phyloP scores from a whole-genome alignment of 2,329 filamentous ascomycete genomes.

The Talaromyces sp. region DNA sequence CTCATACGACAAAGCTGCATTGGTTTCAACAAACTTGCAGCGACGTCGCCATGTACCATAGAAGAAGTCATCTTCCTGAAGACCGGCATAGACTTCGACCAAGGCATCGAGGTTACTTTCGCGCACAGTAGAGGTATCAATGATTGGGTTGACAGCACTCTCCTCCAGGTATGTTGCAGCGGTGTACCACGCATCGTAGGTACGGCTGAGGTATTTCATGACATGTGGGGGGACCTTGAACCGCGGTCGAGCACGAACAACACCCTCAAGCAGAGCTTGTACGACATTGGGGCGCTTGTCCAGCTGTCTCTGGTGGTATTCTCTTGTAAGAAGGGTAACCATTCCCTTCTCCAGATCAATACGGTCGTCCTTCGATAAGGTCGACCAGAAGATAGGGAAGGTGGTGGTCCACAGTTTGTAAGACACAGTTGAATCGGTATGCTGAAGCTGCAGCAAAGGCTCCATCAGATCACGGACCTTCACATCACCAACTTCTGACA shows the following conservation, averaged over 20 bases:
- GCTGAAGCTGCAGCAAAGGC: constrained; percentile 87
- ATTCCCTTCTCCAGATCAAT: constrained; percentile 88
- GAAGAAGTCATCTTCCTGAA: constrained; percentile 96
- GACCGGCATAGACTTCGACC: constrained; percentile 84
- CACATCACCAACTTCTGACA: constrained; percentile 79
- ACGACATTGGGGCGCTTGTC: constrained; percentile 96
- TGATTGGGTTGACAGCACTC: constrained; percentile 77
- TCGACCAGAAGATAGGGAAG: constrained; percentile 94
- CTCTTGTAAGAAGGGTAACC: constrained; percentile 87
- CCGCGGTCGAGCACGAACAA: constrained; percentile 78
- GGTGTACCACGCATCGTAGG: constrained; percentile 98
- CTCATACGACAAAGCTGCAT: constrained; percentile 94
- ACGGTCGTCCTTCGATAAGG: constrained; percentile 82
- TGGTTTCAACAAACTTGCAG: constrained; percentile 96
- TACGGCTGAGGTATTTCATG: constrained; percentile 90
- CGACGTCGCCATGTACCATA: constrained; percentile 95
- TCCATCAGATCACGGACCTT: constrained; percentile 87
- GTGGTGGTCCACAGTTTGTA: constrained; percentile 88
- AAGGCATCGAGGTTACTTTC: constrained; percentile 96
- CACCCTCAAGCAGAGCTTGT: constrained; percentile 85
- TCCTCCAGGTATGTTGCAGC: constrained; percentile 88
- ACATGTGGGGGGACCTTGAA: constrained; percentile 95
- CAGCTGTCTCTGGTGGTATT: constrained; percentile 91
- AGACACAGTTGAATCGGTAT: constrained; percentile 78
- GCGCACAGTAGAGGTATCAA: constrained; percentile 79